Conservation (phyloP, 1,284 basidiomycete genomes). For the Polyporus tsugae region DNA sequence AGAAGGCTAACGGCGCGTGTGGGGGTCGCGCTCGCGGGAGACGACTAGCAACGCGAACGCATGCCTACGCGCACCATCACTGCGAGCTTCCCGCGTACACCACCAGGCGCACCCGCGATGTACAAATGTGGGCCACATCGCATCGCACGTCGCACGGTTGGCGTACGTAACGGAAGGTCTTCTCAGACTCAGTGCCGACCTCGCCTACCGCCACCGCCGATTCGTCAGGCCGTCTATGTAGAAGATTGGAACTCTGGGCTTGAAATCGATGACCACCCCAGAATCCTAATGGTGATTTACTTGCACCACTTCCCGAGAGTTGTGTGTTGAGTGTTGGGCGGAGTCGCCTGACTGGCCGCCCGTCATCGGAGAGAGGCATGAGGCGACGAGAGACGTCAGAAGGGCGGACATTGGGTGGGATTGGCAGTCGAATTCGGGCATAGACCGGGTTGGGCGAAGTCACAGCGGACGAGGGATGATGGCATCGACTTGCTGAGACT, state of each 20-base stretch:
- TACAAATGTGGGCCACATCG: not conserved
- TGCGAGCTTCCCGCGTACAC: not conserved
- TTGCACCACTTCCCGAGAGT: not conserved
- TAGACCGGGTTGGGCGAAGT: not conserved
- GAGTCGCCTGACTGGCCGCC: slow-evolving; percentile 1
- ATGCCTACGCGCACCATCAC: not conserved
- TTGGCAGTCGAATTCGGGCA: slow-evolving; percentile 9
- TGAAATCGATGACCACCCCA: slow-evolving; percentile 13
- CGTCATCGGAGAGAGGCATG: slow-evolving; percentile 12
- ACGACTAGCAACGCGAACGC: not conserved
- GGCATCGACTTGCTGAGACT: not conserved
- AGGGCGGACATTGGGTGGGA: slow-evolving; percentile 17
- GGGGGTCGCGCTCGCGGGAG: slow-evolving; percentile 3
- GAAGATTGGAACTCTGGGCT: slow-evolving; percentile 7
- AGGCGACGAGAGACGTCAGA: not conserved
- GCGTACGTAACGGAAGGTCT: not conserved
- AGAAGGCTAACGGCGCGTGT: not conserved
- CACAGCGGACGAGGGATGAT: not conserved
- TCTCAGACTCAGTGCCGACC: slow-evolving; percentile 13
- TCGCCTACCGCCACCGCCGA: slow-evolving; percentile 14
- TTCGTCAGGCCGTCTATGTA: not conserved
- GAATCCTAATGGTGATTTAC: slow-evolving; percentile 6
- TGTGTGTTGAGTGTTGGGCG: not conserved
- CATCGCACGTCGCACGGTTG: slow-evolving; percentile 4
- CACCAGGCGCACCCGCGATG: slow-evolving; percentile 2